Evolutionary conservation across 2,329 filamentous ascomycete species (phyloP), one percentile per base, ranked within the genome.

Genomic region (Calonectria hongkongensis): DNA sequence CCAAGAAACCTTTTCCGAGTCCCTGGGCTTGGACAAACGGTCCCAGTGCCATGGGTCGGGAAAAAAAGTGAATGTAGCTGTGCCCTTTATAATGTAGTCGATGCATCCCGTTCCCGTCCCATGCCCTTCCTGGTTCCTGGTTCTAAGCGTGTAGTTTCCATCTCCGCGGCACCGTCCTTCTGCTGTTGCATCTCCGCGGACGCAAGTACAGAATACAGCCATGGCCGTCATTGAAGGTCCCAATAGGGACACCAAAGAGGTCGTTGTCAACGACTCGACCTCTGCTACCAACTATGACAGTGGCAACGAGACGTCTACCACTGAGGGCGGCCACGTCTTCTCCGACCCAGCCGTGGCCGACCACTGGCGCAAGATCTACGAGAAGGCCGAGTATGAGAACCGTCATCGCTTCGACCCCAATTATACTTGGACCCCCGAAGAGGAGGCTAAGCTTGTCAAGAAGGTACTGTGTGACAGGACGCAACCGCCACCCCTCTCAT

Each of bases 301-400:
- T 3, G 73, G 78, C 7, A 78, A 76, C 45, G 75, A 76, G 45
- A 75, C 75, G 16, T 74, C 74, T 27, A 68, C 73, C 8, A 79
- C 80, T 0, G 72, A 75, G 0, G 74, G 80, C 2, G 81, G 84
- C n/a, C 85, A 87, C 56, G 68, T 84, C 43, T 92, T 92, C 75
- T 83, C 86, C 0, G 88, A 91, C 63, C 86, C 88, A 2, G 83
- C 84, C 3, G 83, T 89, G 2, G 88, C 89, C 1, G 86, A 88
- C n/a, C 86, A 89, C 76, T 92, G 89, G 86, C 83, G 85, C 2
- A 82, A 82, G 5, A 79, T 90, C 5, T 92, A 91, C 72, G 89
- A 91, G 73, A 86, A 87, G 8, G 88, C 89, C 1, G 73, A 82
- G 0, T 93, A 92, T 76, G 91, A 93, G 81, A 91, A 91, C 21